Conservation (phyloP, 2,329 filamentous ascomycete species). For the Dendryphion nanum region DNA sequence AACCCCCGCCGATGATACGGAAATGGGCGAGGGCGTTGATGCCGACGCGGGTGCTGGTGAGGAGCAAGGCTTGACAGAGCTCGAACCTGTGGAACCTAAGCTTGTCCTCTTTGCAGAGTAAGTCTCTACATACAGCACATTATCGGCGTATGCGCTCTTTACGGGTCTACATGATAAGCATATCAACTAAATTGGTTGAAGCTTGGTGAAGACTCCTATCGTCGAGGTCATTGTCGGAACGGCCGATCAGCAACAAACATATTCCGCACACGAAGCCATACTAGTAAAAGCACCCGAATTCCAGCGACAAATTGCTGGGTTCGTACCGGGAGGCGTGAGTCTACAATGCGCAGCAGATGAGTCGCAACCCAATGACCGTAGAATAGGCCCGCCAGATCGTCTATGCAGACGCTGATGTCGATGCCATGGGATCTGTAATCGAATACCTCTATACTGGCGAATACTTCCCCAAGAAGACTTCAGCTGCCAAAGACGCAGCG, state of each 20-base stretch:
- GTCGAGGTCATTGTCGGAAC: slow-evolving; percentile 47
- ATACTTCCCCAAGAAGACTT: slow-evolving; percentile 70
- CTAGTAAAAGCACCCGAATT: slow-evolving; percentile 75
- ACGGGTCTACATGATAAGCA: too few species aligned
- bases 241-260: slow-evolving; percentile 58
- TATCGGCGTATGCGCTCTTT: too few species aligned
- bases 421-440: slow-evolving; percentile 75
- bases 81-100: slow-evolving; percentile 43
- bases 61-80: slow-evolving; percentile 40
- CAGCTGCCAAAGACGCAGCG: slow-evolving; percentile 61
- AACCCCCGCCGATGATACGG: slow-evolving; percentile 44
- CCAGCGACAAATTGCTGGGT: too few species aligned
- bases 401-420: slow-evolving; percentile 65
- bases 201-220: slow-evolving; percentile 50
- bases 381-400: slow-evolving; percentile 66
- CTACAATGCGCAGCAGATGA: background rate
- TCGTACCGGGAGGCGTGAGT: background rate
- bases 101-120: slow-evolving; percentile 48
- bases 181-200: slow-evolving; percentile 16
- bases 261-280: slow-evolving; percentile 79
- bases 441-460: slow-evolving; percentile 83
- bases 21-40: slow-evolving; percentile 44
- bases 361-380: background rate
- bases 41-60: slow-evolving; percentile 19
- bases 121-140: slow-evolving; percentile 9